Conservation (phyloP, 495 filamentous ascomycete genomes). For the Sporormia fimetaria region DNA sequence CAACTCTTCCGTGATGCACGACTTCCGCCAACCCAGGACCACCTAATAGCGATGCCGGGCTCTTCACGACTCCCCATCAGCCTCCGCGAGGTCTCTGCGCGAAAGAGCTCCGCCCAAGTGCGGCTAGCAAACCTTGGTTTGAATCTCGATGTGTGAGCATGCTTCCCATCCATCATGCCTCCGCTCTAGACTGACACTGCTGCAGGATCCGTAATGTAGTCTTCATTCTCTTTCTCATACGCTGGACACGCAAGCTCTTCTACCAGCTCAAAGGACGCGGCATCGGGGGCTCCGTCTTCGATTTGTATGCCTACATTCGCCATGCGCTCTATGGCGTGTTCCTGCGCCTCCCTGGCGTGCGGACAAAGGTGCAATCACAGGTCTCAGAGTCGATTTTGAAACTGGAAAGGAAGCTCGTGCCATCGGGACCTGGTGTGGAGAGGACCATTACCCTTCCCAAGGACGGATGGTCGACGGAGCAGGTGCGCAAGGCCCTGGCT, state of each 20-base stretch:
- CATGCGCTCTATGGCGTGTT: constrained; percentile 74
- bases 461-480: constrained; percentile 73
- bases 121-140: constrained; percentile 44
- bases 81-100: constrained; percentile 50
- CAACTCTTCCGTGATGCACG: too few species aligned
- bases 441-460: constrained; percentile 69
- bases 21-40: too few species aligned
- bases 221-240: constrained; percentile 79
- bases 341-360: constrained; percentile 72
- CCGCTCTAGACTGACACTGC: neutral
- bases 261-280: constrained; percentile 84
- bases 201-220: constrained; percentile 72
- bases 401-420: constrained; percentile 70
- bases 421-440: constrained; percentile 56
- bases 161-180: neutral
- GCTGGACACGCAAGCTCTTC: constrained; percentile 70
- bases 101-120: constrained; percentile 37
- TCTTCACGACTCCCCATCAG: constrained; percentile 57
- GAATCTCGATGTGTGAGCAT: constrained; percentile 71
- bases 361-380: constrained; percentile 69
- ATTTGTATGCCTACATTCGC: constrained; percentile 57
- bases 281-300: constrained; percentile 62
- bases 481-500: constrained; percentile 67
- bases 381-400: constrained; percentile 62
- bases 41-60: constrained; percentile 34